These are phyloP conservation scores for Pestalotiopsis sp. DNA, from an alignment of 2,329 filamentous ascomycete genomes.

Conservation along the genomic window DNA sequence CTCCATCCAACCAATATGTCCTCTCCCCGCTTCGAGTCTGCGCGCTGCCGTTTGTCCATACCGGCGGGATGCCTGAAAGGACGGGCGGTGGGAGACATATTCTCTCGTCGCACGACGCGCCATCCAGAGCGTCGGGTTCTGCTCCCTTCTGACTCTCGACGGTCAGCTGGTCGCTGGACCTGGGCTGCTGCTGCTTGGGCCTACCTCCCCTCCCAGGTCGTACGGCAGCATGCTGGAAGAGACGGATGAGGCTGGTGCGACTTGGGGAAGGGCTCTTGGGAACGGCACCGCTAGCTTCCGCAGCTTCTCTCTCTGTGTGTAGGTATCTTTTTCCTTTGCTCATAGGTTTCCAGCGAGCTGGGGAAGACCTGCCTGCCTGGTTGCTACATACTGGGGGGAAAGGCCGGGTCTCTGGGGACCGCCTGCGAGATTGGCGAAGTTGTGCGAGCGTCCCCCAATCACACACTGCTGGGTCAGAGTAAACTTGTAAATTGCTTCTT, in stretches of 20 bases:
- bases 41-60: constrained; percentile 8
- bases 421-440: constrained; percentile 35
- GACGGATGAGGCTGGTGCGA: constrained; percentile 12
- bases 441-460: constrained; percentile 22
- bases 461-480: not conserved
- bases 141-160: not conserved
- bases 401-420: constrained; percentile 1
- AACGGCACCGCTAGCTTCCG: not conserved
- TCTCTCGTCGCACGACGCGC: not conserved
- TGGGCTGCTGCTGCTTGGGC: not conserved
- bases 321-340: not conserved
- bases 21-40: not conserved
- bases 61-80: not conserved
- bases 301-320: not conserved
- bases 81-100: constrained; percentile 1
- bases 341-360: not conserved
- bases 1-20: not conserved
- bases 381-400: not conserved
- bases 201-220: not conserved
- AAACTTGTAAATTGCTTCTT: not conserved
- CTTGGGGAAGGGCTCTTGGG: not conserved
- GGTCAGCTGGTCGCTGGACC: constrained; percentile 10
- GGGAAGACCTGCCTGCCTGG: not conserved
- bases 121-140: constrained; percentile 8
- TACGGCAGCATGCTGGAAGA: constrained; percentile 12